A percentile compares a stretch with the other conserved stretches of the same genome.
These are phyloP conservation scores for Eutrema japonicum DNA, from an alignment of 345 rosid species.

Conservation along the genomic window DNA sequence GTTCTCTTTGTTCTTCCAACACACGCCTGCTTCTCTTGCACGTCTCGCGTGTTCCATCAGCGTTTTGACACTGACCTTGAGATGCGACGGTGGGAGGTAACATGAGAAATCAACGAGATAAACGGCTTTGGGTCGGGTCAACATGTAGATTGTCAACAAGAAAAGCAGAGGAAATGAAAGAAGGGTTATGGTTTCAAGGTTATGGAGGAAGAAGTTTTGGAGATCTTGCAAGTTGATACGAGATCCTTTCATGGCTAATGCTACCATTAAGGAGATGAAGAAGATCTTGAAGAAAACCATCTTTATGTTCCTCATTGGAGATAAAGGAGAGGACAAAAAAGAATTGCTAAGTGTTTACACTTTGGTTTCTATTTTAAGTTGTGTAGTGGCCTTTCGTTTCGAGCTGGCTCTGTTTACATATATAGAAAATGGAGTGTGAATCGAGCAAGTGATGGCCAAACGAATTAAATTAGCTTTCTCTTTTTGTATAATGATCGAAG, in stretches of 20 bases:
- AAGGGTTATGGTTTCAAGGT: conserved; percentile 56
- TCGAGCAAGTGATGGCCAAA: conserved; percentile 28
- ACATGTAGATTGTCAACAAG: conserved; percentile 63
- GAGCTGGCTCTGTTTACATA: conserved; percentile 29
- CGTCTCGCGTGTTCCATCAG: conserved; percentile 82
- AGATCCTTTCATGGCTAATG: conserved; percentile 57
- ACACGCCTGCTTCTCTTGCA: conserved; percentile 76
- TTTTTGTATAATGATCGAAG: not conserved
- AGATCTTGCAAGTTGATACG: conserved; percentile 60
- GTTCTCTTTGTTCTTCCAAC: conserved; percentile 65
- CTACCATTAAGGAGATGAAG: conserved; percentile 63
- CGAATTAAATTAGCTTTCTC: not conserved
- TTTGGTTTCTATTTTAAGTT: conserved; percentile 38
- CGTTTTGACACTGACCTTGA: conserved; percentile 54
- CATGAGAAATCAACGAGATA: conserved; percentile 77
- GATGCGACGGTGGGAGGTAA: conserved; percentile 70
- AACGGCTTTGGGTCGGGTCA: conserved; percentile 66
- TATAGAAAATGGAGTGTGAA: conserved; percentile 35
- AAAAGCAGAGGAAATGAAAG: conserved; percentile 58
- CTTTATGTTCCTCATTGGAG: conserved; percentile 38
- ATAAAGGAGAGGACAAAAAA: conserved; percentile 15
- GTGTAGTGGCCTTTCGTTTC: conserved; percentile 22
- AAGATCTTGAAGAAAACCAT: conserved; percentile 55
- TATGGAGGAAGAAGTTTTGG: conserved; percentile 55
- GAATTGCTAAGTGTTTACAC: conserved; percentile 28